phyloP scores from a whole-genome alignment of 2,329 filamentous ascomycete genomes.

The Apiospora rasikravindrae region DNA sequence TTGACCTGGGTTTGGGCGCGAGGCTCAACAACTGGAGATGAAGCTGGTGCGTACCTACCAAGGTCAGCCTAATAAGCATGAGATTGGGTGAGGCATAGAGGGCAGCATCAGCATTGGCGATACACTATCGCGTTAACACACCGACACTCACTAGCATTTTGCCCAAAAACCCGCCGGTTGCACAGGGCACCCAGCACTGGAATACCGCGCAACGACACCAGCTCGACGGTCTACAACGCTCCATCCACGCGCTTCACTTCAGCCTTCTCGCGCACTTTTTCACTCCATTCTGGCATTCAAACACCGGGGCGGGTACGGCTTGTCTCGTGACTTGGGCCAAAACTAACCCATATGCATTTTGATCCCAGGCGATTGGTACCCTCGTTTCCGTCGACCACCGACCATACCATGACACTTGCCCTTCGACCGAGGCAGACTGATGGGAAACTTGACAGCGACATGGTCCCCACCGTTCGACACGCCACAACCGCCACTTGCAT shows the following conservation, averaged over 20 bases:
- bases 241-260: background rate
- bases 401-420: conserved; percentile 17
- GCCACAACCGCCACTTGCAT: conserved; percentile 18
- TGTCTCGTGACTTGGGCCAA: conserved; percentile 4
- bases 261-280: background rate
- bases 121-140: background rate
- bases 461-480: conserved; percentile 13
- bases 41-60: conserved; percentile 3
- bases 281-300: conserved; percentile 7
- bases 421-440: conserved; percentile 11
- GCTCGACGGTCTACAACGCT: background rate
- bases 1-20: conserved; percentile 8
- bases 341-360: conserved; percentile 3
- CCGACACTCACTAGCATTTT: background rate
- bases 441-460: conserved; percentile 5
- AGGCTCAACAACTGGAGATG: conserved; percentile 16
- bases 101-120: background rate
- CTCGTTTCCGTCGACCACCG: conserved; percentile 3
- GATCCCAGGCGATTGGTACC: background rate
- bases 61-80: conserved; percentile 9
- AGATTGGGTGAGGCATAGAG: conserved; percentile 6
- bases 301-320: conserved; percentile 2
- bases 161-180: background rate
- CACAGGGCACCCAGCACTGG: background rate
- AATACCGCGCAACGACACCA: background rate